Evolutionary conservation across 345 rosid genomes (phyloP), one percentile per base, ranked within the genome.

Genomic region (Ceriops tagal): DNA sequence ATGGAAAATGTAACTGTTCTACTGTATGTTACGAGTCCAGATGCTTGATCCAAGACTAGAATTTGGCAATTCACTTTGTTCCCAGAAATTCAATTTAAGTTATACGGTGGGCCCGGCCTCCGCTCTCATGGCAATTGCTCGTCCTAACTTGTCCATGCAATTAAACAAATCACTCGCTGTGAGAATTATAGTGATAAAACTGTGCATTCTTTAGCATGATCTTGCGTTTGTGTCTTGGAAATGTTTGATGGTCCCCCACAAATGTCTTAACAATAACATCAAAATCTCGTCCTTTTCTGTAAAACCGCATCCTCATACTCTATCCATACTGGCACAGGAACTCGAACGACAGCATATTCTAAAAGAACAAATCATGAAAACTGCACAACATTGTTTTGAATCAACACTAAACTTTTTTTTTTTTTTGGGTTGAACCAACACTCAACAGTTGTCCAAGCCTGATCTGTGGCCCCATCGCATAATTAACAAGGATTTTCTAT

Each of bases 91-190:
- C 49, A 43, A 43, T 43, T 43, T 43, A 43, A 13, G 49, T 0
- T 13, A 43, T 3, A 3, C 3, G 49, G 49, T 43, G 49, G 49
- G 49, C 18, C 18, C 16, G 16, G 49, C 49, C 49, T 43, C 18
- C 49, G 49, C 49, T 13, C 3, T 11, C 49, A 0, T 43, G 47
- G 49, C 18, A 11, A 15, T 3, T 39, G 21, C 28, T 32, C 55
- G 20, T 58, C 57, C 65, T 59, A 60, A 31, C 24, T 32, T 69
- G 65, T 60, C 65, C 72, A 60, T 59, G 65, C 58, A 69, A 69
- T 37, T 39, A 28, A 69, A 43, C 19, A 59, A 60, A 0, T 58
- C 22, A 69, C 22, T 46, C 49, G 3, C 18, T 3, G 4, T 13
- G 49, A 43, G 49, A 13, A 11, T 26, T 22, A 66, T n/a, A 47